These are phyloP conservation scores for Populus hybrid DNA, from an alignment of 441 rosid genomes.

Conservation along the genomic window DNA sequence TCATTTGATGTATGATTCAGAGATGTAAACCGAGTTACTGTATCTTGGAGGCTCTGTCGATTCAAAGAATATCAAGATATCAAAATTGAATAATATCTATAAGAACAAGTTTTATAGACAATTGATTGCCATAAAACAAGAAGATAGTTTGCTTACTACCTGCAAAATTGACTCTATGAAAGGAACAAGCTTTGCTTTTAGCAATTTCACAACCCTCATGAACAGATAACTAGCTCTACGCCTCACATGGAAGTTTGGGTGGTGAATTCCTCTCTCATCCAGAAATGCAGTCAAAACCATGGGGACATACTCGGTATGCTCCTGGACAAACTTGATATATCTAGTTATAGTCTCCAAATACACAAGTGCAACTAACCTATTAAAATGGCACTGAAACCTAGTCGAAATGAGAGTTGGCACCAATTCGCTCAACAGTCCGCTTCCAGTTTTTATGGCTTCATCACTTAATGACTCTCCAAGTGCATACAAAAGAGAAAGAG, in stretches of 20 bases:
- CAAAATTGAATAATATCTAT: neutral
- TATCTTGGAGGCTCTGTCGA: conserved; percentile 80
- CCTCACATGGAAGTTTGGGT: conserved; percentile 72
- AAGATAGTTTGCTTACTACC: conserved; percentile 37
- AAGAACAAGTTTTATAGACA: neutral
- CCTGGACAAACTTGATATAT: conserved; percentile 80
- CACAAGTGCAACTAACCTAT: conserved; percentile 80
- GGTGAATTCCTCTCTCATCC: conserved; percentile 93
- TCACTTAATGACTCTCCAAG: too few relatives aligned
- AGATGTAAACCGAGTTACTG: conserved; percentile 61
- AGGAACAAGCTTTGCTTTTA: conserved; percentile 88
- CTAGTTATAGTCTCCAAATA: conserved; percentile 81
- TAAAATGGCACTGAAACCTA: conserved; percentile 76
- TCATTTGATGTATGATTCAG: conserved; percentile 47
- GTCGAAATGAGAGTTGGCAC: conserved; percentile 73
- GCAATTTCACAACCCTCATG: conserved; percentile 79
- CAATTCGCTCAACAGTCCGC: conserved; percentile 66
- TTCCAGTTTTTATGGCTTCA: too few relatives aligned
- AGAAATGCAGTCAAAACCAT: conserved; percentile 77
- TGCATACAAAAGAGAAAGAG: conserved; percentile 87
- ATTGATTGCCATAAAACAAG: conserved; percentile 2
- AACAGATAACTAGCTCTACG: conserved; percentile 90
- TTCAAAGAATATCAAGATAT: neutral
- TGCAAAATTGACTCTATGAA: conserved; percentile 78
- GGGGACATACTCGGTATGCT: conserved; percentile 63